A percentile compares a stretch with the other conserved stretches of the same genome.
Conservation (phyloP, 805 yeast genomes). For the Yamadazyma insecticola region DNA sequence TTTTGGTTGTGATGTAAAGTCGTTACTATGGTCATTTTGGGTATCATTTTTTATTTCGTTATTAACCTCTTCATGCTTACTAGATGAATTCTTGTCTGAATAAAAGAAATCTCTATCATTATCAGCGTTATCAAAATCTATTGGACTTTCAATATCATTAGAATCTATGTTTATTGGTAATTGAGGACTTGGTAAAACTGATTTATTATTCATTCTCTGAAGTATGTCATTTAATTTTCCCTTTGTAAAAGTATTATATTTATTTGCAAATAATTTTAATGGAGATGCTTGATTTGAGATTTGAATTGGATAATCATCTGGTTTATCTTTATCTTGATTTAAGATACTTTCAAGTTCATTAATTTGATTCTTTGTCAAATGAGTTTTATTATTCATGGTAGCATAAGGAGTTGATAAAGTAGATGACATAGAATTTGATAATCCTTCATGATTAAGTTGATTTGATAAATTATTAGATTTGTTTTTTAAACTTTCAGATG, state of each 20-base stretch:
- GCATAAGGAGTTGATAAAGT: conserved; percentile 36
- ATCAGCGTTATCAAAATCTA: too few species aligned
- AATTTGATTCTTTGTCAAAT: conserved; percentile 9
- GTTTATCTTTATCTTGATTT: conserved; percentile 15
- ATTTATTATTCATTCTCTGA: too few species aligned
- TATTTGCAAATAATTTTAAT: conserved; percentile 32
- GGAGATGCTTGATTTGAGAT: conserved; percentile 34
- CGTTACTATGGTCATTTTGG: neutral
- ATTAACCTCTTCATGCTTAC: too few species aligned
- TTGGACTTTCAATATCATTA: too few species aligned
- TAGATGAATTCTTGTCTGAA: conserved; percentile 18
- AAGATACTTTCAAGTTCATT: conserved; percentile 18
- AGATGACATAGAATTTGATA: conserved; percentile 24
- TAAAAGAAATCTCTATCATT: too few species aligned
- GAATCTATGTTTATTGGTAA: too few species aligned
- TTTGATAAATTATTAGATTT: conserved; percentile 7
- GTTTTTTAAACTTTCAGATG: conserved; percentile 19
- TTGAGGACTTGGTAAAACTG: too few species aligned
- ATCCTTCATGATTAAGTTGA: conserved; percentile 5
- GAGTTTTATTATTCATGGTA: conserved; percentile 12
- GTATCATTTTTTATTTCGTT: too few species aligned
- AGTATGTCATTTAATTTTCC: conserved; percentile 26
- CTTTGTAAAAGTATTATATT: conserved; percentile 40
- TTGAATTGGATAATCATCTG: conserved; percentile 11
- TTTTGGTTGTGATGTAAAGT: neutral